These are phyloP conservation scores for Scheffersomyces titani DNA, from an alignment of 1,139 yeast species.

Conservation along the genomic window DNA sequence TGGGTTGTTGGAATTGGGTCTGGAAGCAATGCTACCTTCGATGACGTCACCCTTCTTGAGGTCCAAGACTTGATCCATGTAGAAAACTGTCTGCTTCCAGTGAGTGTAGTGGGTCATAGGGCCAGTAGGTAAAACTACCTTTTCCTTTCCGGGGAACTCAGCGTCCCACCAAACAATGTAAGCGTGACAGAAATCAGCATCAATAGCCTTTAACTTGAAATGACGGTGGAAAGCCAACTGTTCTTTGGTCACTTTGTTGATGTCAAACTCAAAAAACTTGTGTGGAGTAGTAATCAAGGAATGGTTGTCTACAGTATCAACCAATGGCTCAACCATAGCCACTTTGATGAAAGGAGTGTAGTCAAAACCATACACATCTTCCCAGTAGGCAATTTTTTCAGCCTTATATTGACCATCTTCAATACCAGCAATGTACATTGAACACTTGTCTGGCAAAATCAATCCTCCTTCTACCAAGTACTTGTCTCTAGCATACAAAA, in stretches of 20 bases:
- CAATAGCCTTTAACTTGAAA: slow-evolving; percentile 70
- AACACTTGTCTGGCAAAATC: slow-evolving; percentile 93
- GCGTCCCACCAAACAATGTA: slow-evolving; percentile 94
- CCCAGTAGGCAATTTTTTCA: slow-evolving; percentile 94
- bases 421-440: slow-evolving; percentile 87
- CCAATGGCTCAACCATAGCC: slow-evolving; percentile 92
- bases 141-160: slow-evolving; percentile 73
- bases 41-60: slow-evolving; percentile 76
- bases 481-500: slow-evolving; percentile 88
- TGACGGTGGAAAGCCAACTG: slow-evolving; percentile 73
- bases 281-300: slow-evolving; percentile 74
- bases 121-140: slow-evolving; percentile 73
- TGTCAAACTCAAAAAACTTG: slow-evolving; percentile 78
- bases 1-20: slow-evolving; percentile 78
- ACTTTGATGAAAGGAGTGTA: slow-evolving; percentile 70
- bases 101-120: slow-evolving; percentile 83
- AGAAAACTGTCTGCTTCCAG: slow-evolving; percentile 98
- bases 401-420: slow-evolving; percentile 94
- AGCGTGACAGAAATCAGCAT: slow-evolving; percentile 86
- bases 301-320: slow-evolving; percentile 83
- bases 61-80: slow-evolving; percentile 79
- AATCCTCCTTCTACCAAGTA: slow-evolving; percentile 86
- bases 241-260: slow-evolving; percentile 83
- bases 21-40: slow-evolving; percentile 68
- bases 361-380: slow-evolving; percentile 95